Conservation (phyloP, 2,329 filamentous ascomycete species). For the Chaetomium sp. region DNA sequence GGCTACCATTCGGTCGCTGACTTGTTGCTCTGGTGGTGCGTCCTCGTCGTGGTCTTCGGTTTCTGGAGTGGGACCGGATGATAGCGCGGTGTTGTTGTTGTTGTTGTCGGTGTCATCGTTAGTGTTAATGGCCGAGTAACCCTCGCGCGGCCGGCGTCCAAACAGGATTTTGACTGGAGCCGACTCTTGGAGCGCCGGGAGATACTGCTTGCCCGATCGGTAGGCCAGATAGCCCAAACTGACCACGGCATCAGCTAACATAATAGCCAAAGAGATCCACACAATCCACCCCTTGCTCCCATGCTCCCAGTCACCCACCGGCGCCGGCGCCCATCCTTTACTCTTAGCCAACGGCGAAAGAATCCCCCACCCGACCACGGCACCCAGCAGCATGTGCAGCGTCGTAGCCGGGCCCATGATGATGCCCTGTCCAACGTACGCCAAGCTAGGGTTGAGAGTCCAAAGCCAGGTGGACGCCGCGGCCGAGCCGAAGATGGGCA, state of each 20-base stretch:
- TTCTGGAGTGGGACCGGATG: conserved; percentile 28
- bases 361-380: conserved; percentile 82
- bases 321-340: conserved; percentile 82
- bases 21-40: conserved; percentile 75
- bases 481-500: conserved; percentile 76
- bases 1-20: conserved; percentile 63
- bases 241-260: conserved; percentile 88
- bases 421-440: conserved; percentile 93
- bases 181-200: conserved; percentile 1
- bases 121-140: conserved; percentile 5
- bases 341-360: conserved; percentile 83
- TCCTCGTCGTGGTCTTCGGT: conserved; percentile 61
- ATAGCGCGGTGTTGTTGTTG: not conserved
- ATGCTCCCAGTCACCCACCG: conserved; percentile 79
- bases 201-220: conserved; percentile 29
- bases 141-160: conserved; percentile 5
- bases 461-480: conserved; percentile 82
- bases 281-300: conserved; percentile 99
- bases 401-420: conserved; percentile 98
- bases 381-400: conserved; percentile 89
- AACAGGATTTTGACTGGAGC: too few species aligned
- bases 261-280: conserved; percentile 92
- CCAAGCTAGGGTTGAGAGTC: conserved; percentile 94
- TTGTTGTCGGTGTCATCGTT: not conserved
- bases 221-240: conserved; percentile 74